Evolutionary conservation across 371 early-diverging fungal species (phyloP).

Genomic region (Lichtheimia ramosa): DNA sequence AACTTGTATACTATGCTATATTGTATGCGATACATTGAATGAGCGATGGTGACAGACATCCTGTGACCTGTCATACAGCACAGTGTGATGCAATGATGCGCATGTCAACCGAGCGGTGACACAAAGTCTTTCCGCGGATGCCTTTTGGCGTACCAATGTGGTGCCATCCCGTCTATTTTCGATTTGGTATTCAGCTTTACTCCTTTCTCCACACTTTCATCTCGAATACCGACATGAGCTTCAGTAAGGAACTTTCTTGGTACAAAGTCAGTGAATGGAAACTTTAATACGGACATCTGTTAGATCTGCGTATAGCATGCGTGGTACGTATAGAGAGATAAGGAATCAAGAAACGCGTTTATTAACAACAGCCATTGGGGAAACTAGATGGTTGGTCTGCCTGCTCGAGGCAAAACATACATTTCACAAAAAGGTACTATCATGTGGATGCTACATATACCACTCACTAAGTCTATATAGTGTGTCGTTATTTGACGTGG

Average conservation of each 20-base stretch:
- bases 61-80: too few species aligned
- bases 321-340: conserved; percentile 49
- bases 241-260: conserved; percentile 7
- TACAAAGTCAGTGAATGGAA: not conserved
- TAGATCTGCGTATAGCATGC: conserved; percentile 66
- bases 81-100: too few species aligned
- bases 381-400: conserved; percentile 78
- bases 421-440: conserved; percentile 87
- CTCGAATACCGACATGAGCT: conserved; percentile 6
- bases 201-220: not conserved
- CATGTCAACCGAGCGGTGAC: too few species aligned
- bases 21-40: too few species aligned
- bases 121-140: too few species aligned
- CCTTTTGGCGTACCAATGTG: too few species aligned
- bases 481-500: conserved; percentile 66
- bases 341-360: not conserved
- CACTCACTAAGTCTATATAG: not conserved
- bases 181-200: not conserved
- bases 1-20: too few species aligned
- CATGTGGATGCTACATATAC: too few species aligned
- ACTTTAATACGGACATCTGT: not conserved
- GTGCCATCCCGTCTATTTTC: not conserved
- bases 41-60: too few species aligned
- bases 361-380: not conserved
- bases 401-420: conserved; percentile 90